Conservation (phyloP, 768 basidiomycete genomes). For the Mycena latifolia region DNA sequence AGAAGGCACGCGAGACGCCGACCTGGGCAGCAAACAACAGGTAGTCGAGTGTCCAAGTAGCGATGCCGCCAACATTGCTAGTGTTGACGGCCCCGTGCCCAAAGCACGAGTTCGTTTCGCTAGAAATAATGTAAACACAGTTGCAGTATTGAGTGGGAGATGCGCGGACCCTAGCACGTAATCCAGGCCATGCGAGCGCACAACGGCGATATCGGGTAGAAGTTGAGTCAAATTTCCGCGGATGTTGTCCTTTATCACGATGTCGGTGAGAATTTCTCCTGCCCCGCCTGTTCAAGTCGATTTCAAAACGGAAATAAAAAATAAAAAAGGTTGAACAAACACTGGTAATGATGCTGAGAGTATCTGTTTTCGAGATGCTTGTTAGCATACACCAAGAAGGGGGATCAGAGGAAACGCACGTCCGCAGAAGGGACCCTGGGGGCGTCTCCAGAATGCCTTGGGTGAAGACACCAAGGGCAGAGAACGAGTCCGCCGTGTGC, state of each 20-base stretch:
- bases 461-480: slow-evolving; percentile 54
- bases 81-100: slow-evolving; percentile 46
- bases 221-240: slow-evolving; percentile 53
- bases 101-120: slow-evolving; percentile 18
- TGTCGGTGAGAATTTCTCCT: slow-evolving; percentile 51
- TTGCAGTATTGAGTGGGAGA: not conserved
- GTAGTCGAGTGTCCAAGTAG: slow-evolving; percentile 62
- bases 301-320: not conserved
- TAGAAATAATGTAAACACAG: slow-evolving; percentile 31
- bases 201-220: slow-evolving; percentile 50
- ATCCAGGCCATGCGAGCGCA: slow-evolving; percentile 45
- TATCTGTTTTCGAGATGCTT: slow-evolving; percentile 43
- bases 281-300: slow-evolving; percentile 51
- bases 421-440: slow-evolving; percentile 51
- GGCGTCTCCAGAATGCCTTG: slow-evolving; percentile 54
- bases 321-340: slow-evolving; percentile 38
- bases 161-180: slow-evolving; percentile 56
- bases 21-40: slow-evolving; percentile 57
- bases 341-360: slow-evolving; percentile 61
- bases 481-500: slow-evolving; percentile 47
- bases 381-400: too few species aligned
- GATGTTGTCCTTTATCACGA: slow-evolving; percentile 54
- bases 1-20: slow-evolving; percentile 40
- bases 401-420: slow-evolving; percentile 42
- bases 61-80: slow-evolving; percentile 61